Conservation (phyloP, 768 basidiomycete genomes). For the Leccinum barrowsii region DNA sequence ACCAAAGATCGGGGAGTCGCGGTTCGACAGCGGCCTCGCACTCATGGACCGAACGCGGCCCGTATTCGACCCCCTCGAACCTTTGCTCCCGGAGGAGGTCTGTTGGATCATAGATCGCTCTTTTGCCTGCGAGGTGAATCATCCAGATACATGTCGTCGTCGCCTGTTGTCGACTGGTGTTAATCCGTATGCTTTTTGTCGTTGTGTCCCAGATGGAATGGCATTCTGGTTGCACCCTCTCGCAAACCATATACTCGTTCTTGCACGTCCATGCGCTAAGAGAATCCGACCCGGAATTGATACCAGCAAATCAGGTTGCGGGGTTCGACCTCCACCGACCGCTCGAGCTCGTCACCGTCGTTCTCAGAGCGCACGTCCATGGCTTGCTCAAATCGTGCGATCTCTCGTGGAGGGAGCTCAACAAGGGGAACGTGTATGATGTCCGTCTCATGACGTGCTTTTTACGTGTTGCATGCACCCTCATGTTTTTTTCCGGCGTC, state of each 20-base stretch:
- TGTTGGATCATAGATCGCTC: constrained; percentile 86
- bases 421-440: constrained; percentile 72
- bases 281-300: constrained; percentile 56
- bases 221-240: constrained; percentile 81
- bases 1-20: constrained; percentile 84
- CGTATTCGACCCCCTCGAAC: constrained; percentile 60
- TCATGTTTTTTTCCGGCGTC: constrained; percentile 9
- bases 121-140: constrained; percentile 71
- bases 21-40: constrained; percentile 79
- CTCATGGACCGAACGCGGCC: constrained; percentile 39
- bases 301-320: constrained; percentile 24
- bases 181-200: constrained; percentile 3
- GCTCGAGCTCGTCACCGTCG: constrained; percentile 58
- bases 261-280: constrained; percentile 65
- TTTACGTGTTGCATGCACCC: constrained; percentile 4
- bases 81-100: constrained; percentile 71
- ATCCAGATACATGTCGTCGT: constrained; percentile 8
- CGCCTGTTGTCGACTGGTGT: not conserved
- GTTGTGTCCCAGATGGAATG: constrained; percentile 67
- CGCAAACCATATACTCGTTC: constrained; percentile 81
- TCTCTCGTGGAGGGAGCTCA: constrained; percentile 76
- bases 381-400: constrained; percentile 81
- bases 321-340: constrained; percentile 47
- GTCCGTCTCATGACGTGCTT: constrained; percentile 43
- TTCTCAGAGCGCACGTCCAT: constrained; percentile 63